Conservation (phyloP, 148 eudicot species). For the Talinum fruticosum region DNA sequence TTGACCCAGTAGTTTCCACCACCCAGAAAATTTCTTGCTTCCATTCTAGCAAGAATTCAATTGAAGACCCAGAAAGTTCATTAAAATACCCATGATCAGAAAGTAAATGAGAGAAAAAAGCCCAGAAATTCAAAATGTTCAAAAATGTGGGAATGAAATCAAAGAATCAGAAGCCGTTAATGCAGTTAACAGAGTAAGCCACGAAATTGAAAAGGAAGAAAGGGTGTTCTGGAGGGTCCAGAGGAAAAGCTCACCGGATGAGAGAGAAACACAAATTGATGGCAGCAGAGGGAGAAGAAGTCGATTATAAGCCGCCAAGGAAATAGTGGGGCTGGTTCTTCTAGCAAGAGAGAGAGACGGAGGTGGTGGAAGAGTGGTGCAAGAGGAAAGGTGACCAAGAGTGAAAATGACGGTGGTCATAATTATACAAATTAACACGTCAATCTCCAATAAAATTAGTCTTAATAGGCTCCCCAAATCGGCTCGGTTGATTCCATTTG, state of each 20-base stretch:
- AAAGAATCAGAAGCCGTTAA: constrained; percentile 3
- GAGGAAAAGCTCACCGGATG: constrained; percentile 18
- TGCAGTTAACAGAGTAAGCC: not conserved
- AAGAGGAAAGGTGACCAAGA: constrained; percentile 10
- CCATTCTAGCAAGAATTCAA: not conserved
- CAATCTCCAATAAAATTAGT: not conserved
- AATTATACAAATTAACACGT: not conserved
- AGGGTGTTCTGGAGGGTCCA: not conserved
- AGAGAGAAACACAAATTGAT: not conserved
- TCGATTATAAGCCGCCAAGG: constrained; percentile 17
- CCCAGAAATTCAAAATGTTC: not conserved
- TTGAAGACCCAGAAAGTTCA: not conserved
- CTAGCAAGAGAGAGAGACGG: not conserved
- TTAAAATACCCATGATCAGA: not conserved
- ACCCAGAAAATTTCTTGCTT: not conserved
- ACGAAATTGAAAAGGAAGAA: not conserved
- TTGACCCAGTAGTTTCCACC: not conserved
- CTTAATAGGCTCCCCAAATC: not conserved
- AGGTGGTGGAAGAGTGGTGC: constrained; percentile 19
- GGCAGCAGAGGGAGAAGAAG: not conserved
- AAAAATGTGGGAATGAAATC: not conserved
- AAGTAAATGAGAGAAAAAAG: not conserved
- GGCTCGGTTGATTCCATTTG: no score
- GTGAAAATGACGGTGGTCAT: not conserved
- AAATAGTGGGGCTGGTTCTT: not conserved